Conservation (phyloP, 2,329 filamentous ascomycete genomes). For the Ceratocystis lukuohia region DNA sequence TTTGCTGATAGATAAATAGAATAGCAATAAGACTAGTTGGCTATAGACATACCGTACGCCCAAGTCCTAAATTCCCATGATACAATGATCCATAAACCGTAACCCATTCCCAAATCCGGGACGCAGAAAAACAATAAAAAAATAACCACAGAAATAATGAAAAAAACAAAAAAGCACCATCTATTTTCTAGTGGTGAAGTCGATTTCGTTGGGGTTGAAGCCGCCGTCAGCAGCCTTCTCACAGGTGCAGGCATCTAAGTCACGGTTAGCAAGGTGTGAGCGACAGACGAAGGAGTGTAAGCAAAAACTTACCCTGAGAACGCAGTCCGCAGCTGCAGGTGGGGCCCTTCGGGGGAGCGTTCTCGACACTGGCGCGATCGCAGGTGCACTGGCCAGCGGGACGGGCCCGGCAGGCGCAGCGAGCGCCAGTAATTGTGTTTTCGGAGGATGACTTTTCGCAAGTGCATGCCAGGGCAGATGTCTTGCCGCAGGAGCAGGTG, state of each 20-base stretch:
- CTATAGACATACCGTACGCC: not conserved
- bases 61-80: constrained; percentile 4
- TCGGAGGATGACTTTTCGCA: constrained; percentile 65
- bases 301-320: constrained; percentile 44
- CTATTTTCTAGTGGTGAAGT: constrained; percentile 64
- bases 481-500: constrained; percentile 79
- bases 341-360: constrained; percentile 43
- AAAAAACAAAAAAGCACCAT: not conserved
- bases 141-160: not conserved
- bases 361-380: constrained; percentile 57
- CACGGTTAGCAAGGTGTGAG: constrained; percentile 15
- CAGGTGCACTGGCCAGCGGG: constrained; percentile 73
- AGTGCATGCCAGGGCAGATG: constrained; percentile 72
- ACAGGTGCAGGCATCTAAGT: constrained; percentile 61
- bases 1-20: not conserved
- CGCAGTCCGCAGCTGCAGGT: constrained; percentile 69
- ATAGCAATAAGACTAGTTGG: not conserved
- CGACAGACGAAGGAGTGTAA: not conserved
- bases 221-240: constrained; percentile 55
- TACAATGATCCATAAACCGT: constrained; percentile 1
- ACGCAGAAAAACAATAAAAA: not conserved
- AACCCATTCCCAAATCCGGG: constrained; percentile 2
- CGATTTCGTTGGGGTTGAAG: constrained; percentile 59
- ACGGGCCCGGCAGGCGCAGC: constrained; percentile 74
- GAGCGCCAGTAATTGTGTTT: constrained; percentile 57